Conservation (phyloP, 208 protist genomes). For the Herpetomonas tarakana region DNA sequence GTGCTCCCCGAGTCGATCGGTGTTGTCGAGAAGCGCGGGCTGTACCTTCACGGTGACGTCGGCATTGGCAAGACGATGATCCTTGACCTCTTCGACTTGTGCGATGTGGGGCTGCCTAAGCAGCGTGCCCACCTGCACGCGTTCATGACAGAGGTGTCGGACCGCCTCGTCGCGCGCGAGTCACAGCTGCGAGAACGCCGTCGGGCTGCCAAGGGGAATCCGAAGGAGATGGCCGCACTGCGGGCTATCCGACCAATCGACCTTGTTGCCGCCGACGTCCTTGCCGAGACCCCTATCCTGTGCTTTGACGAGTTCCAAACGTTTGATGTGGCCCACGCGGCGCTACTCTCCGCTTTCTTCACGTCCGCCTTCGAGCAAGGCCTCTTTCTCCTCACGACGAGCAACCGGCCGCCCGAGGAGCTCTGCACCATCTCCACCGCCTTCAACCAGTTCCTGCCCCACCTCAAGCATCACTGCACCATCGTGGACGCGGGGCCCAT, state of each 20-base stretch:
- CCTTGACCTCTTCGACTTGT: conserved; percentile 92
- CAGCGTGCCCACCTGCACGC: conserved; percentile 91
- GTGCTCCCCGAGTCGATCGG: conserved; percentile 56
- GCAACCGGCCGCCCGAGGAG: conserved; percentile 81
- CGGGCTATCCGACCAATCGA: conserved; percentile 50
- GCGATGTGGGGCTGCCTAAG: conserved; percentile 66
- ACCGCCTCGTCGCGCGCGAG: conserved; percentile 57
- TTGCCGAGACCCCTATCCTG: conserved; percentile 75
- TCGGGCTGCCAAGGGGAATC: conserved; percentile 9
- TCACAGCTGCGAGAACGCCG: conserved; percentile 15
- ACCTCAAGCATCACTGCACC: conserved; percentile 61
- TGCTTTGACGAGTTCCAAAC: conserved; percentile 93
- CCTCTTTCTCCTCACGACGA: conserved; percentile 81
- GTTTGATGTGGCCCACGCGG: conserved; percentile 85
- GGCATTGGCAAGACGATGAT: conserved; percentile 94
- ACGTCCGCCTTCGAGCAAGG: conserved; percentile 60
- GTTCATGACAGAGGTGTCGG: conserved; percentile 90
- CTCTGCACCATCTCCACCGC: conserved; percentile 59
- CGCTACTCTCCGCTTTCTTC: conserved; percentile 81
- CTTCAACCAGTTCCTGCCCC: conserved; percentile 61
- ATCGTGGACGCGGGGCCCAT: conserved; percentile 52
- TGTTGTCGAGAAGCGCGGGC: conserved; percentile 53
- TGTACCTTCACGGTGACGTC: conserved; percentile 94
- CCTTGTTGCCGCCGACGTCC: conserved; percentile 63
- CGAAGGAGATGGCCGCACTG: conserved; percentile 13